These are phyloP conservation scores for Globisporangium heterothallicum DNA, from an alignment of 352 stramenopile genomes.

Conservation along the genomic window DNA sequence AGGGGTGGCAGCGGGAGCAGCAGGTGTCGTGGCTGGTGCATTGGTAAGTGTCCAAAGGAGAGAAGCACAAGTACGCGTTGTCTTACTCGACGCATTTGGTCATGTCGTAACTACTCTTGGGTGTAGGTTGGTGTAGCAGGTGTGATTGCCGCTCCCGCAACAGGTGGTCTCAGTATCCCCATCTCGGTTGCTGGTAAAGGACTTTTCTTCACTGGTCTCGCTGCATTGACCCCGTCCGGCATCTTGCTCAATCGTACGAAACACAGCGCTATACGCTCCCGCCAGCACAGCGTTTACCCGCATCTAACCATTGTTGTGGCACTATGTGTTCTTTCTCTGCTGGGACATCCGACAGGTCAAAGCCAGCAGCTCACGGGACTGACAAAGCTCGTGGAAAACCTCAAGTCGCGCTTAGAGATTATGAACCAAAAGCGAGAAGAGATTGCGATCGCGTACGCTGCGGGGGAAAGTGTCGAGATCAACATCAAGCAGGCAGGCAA, in stretches of 20 bases:
- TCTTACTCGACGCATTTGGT: neutral
- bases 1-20: conserved; percentile 71
- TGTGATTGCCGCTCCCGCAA: conserved; percentile 69
- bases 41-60: too few species aligned
- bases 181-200: conserved; percentile 83
- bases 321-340: too few species aligned
- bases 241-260: conserved; percentile 85
- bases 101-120: neutral
- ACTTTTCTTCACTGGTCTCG: conserved; percentile 75
- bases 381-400: conserved; percentile 65
- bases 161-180: conserved; percentile 72
- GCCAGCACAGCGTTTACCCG: conserved; percentile 11
- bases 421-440: conserved; percentile 82
- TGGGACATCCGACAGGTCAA: conserved; percentile 54
- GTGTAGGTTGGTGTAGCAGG: conserved; percentile 59
- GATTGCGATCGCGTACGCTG: conserved; percentile 65
- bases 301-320: neutral
- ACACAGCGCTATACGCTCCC: too few species aligned
- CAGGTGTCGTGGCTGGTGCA: conserved; percentile 73
- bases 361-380: conserved; percentile 75
- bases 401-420: conserved; percentile 82
- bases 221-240: conserved; percentile 72
- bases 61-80: too few species aligned
- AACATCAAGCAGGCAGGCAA: conserved; percentile 78
- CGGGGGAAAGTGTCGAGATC: conserved; percentile 64